These are phyloP conservation scores for Fusarium duplospermum DNA, from an alignment of 2,329 filamentous ascomycete genomes.

Conservation along the genomic window DNA sequence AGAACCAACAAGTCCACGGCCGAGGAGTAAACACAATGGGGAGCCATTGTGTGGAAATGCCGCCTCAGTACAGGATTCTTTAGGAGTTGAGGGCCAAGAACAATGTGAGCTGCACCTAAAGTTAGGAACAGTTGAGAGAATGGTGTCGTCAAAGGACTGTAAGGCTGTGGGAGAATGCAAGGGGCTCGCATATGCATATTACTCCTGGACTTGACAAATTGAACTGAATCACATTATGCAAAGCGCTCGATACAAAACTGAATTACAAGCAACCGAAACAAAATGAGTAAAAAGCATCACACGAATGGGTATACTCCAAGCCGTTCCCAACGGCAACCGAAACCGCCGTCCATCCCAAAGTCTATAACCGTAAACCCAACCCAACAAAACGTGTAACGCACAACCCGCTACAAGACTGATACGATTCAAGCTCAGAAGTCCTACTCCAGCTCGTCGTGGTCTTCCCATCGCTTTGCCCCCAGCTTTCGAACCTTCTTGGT, in stretches of 20 bases:
- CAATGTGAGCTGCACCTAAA: no score
- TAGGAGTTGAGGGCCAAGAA: no score
- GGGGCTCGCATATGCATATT: not conserved
- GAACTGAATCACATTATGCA: not conserved
- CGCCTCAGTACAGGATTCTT: no score
- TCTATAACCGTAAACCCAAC: slow-evolving; percentile 25
- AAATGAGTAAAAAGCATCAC: slow-evolving; percentile 34
- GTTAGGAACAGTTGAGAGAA: no score
- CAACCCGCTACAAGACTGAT: slow-evolving; percentile 7
- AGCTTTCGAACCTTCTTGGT: slow-evolving; percentile 68
- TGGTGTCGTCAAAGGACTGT: no score
- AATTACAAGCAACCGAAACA: slow-evolving; percentile 17
- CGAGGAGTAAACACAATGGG: no score
- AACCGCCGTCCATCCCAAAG: slow-evolving; percentile 21
- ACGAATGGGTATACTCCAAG: slow-evolving; percentile 43
- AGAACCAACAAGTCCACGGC: no score
- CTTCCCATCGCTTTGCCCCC: slow-evolving; percentile 61
- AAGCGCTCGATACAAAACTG: not conserved
- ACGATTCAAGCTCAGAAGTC: slow-evolving; percentile 11
- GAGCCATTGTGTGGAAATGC: no score
- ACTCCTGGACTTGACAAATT: not conserved
- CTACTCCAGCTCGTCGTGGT: slow-evolving; percentile 52
- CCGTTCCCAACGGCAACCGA: slow-evolving; percentile 16
- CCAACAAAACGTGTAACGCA: not conserved
- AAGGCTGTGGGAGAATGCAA: not conserved